Conservation (phyloP, 2,329 filamentous ascomycete genomes). For the Knufia fluminis region DNA sequence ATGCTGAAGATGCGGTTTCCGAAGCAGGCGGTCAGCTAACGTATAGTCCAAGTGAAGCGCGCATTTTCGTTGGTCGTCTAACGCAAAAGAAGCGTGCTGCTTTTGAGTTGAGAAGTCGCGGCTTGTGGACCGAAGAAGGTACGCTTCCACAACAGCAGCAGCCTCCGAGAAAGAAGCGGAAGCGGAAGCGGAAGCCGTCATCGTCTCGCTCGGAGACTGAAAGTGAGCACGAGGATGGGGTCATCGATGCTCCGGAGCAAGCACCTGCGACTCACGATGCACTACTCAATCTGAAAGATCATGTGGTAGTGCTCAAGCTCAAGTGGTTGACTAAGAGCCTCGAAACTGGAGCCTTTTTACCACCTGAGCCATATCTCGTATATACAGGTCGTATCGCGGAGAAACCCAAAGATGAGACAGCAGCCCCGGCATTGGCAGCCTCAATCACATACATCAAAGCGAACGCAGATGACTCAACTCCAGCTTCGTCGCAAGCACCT, state of each 20-base stretch:
- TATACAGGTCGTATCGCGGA: constrained; percentile 41
- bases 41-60: constrained; percentile 61
- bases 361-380: constrained; percentile 41
- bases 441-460: constrained; percentile 15
- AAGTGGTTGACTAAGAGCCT: constrained; percentile 47
- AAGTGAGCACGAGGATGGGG: not conserved
- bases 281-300: constrained; percentile 23
- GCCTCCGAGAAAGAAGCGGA: constrained; percentile 9
- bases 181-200: not conserved
- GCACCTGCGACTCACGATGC: not conserved
- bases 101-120: constrained; percentile 65
- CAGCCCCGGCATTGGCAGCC: constrained; percentile 10
- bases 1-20: constrained; percentile 55
- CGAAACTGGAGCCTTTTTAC: constrained; percentile 33
- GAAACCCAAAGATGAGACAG: constrained; percentile 25
- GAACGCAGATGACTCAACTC: not conserved
- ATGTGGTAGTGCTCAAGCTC: constrained; percentile 43
- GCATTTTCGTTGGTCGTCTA: constrained; percentile 65
- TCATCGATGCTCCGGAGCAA: not conserved
- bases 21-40: constrained; percentile 51
- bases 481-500: not conserved
- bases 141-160: constrained; percentile 9
- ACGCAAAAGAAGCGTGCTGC: constrained; percentile 59
- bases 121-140: constrained; percentile 43
- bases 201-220: constrained; percentile 6